Percentiles rank a stretch among this genome's conserved stretches.
These are phyloP conservation scores for Schizonepeta tenuifolia DNA, from an alignment of 257 asterid species.

Conservation along the genomic window DNA sequence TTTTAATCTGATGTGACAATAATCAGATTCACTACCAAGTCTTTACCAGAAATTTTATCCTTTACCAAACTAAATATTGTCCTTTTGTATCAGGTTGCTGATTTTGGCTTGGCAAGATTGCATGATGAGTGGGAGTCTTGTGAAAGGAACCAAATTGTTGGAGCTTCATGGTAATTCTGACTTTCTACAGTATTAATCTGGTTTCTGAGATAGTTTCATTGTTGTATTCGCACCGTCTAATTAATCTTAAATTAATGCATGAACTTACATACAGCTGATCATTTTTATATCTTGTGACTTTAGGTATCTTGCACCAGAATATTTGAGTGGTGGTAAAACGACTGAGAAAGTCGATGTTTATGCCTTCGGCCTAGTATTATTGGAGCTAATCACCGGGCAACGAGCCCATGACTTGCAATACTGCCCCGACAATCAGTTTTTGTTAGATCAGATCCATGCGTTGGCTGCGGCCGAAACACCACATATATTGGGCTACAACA, in stretches of 20 bases:
- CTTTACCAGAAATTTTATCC: neutral
- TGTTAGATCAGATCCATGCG: conserved; percentile 50
- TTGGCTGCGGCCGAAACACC: conserved; percentile 54
- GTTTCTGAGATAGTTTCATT: neutral
- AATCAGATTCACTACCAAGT: neutral
- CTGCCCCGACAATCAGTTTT: conserved; percentile 47
- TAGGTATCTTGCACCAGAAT: conserved; percentile 88
- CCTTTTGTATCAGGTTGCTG: conserved; percentile 65
- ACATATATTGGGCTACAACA: conserved; percentile 51
- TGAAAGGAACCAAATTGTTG: conserved; percentile 53
- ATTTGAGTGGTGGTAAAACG: conserved; percentile 53
- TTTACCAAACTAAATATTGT: conserved; percentile 15
- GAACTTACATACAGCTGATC: neutral
- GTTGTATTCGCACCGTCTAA: neutral
- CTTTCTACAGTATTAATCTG: neutral
- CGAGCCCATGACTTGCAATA: conserved; percentile 58
- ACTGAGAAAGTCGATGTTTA: conserved; percentile 85
- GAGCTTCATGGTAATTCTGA: conserved; percentile 61
- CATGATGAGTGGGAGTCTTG: conserved; percentile 66
- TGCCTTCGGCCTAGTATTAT: conserved; percentile 72
- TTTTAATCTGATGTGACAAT: conserved; percentile 10
- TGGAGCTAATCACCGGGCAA: conserved; percentile 75
- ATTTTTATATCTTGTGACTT: neutral
- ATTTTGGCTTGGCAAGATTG: conserved; percentile 84
- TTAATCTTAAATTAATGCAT: neutral